Conservation (phyloP, 2,329 filamentous ascomycete genomes). For the Ceratocystiopsis minuta region DNA sequence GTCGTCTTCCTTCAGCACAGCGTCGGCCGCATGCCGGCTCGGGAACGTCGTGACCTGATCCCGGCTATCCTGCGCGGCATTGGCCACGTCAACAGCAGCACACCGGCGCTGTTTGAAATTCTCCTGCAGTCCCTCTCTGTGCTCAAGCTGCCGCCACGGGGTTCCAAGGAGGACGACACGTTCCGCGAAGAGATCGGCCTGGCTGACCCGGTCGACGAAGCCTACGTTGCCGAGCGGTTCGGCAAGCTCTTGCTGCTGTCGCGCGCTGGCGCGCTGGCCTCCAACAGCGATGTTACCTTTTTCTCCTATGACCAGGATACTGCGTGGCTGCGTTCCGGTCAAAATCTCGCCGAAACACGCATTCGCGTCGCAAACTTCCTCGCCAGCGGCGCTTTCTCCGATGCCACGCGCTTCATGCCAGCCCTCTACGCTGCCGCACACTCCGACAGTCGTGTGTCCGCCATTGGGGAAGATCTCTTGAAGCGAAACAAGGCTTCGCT, state of each 20-base stretch:
- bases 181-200: constrained; percentile 52
- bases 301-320: constrained; percentile 49
- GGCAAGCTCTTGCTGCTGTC: constrained; percentile 55
- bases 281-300: constrained; percentile 33
- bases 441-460: constrained; percentile 60
- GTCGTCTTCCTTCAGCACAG: constrained; percentile 81
- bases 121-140: constrained; percentile 59
- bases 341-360: constrained; percentile 54
- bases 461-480: constrained; percentile 75
- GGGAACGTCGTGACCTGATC: constrained; percentile 55
- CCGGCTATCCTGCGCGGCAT: constrained; percentile 52
- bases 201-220: constrained; percentile 46
- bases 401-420: constrained; percentile 67
- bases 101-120: constrained; percentile 59
- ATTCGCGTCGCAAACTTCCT: constrained; percentile 52
- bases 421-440: constrained; percentile 72
- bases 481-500: constrained; percentile 62
- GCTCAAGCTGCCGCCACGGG: constrained; percentile 54
- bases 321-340: constrained; percentile 41
- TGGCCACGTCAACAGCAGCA: constrained; percentile 31
- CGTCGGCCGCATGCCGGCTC: constrained; percentile 27
- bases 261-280: neutral
- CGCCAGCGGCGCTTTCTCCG: constrained; percentile 69
- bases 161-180: constrained; percentile 56
- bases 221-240: constrained; percentile 57